phyloP scores from a whole-genome alignment of 2,329 filamentous ascomycete genomes.

The Ambrosiella xylebori region DNA sequence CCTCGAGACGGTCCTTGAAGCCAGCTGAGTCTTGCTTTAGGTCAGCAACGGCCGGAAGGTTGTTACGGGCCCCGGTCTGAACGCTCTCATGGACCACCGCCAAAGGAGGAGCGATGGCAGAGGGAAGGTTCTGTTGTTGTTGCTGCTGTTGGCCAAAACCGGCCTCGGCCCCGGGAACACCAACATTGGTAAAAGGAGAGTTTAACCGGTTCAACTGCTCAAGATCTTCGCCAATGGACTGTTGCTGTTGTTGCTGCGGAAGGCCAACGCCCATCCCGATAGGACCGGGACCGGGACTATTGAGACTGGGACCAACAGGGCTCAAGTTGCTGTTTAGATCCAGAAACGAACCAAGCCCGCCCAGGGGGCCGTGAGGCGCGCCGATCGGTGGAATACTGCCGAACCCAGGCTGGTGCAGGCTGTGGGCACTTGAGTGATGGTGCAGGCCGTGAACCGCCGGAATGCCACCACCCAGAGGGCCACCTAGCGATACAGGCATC shows the following conservation, averaged over 20 bases:
- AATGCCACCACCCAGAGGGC: background rate
- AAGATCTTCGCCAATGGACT: background rate
- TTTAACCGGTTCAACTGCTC: background rate
- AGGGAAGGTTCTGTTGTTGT: background rate
- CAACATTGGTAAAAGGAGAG: background rate
- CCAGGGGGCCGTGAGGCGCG: background rate
- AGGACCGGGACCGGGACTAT: background rate
- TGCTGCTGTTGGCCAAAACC: no score
- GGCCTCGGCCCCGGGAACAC: background rate
- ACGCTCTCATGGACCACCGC: background rate
- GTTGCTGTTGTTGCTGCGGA: background rate
- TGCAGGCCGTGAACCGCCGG: slow-evolving; percentile 36
- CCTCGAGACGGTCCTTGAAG: slow-evolving; percentile 55
- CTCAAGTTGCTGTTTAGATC: background rate
- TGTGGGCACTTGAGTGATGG: slow-evolving; percentile 89
- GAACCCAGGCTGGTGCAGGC: slow-evolving; percentile 90
- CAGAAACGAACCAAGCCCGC: background rate
- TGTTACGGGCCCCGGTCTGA: background rate
- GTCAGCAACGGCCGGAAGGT: slow-evolving; percentile 31
- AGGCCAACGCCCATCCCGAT: background rate
- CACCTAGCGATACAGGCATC: no score
- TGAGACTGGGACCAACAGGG: background rate
- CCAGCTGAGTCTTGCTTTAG: slow-evolving; percentile 38
- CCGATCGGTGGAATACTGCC: slow-evolving; percentile 47
- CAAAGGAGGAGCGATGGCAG: background rate